Evolutionary conservation across 164 flowering plant species (phyloP), one percentile per base, ranked within the genome.

Genomic region (Umbilicus rupestris): DNA sequence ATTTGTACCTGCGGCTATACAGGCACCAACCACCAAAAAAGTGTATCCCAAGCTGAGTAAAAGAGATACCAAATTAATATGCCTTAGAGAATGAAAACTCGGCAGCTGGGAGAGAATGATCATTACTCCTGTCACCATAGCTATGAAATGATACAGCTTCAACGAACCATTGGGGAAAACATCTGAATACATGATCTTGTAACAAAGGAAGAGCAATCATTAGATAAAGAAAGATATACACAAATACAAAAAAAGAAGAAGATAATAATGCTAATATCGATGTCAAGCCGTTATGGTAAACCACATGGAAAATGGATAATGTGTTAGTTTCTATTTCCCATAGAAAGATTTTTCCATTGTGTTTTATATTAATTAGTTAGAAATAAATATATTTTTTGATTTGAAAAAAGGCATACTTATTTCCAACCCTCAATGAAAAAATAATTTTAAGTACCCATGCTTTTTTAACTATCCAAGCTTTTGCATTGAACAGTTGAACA

Each of bases 41-140:
- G 92, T 80, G 83, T 94, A 91, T 73, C 92, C 96, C 77, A 89
- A 74, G 75, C 96, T 82, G 64, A 94, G 92, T 49, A 94, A 28
- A 37, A 94, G 84, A 0, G 99, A 94, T n/a, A 55, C 96, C 12
- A 88, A 68, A 81, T 87, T 94, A 72, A 94, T 77, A 76, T 94
- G 84, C 46, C 97, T 82, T 39, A 94, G 96, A 59, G 99, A 91
- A 78, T 94, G 97, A 70, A 94, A 94, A 44, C 84, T 75, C 52
- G 99, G 99, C 35, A 94, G 73, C 72, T 94, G 99, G 69, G 99
- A 89, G 28, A 91, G 85, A 57, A 83, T n/a, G 31, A 89, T 91
- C 96, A 91, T 91, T 15, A 85, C 87, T 41, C 68, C 79, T 15
- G 96, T 87, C 74, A 82, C 97, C 86, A 89, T 84, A 64, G 88